phyloP scores from a whole-genome alignment of 441 rosid genomes.

The Croton setiger region DNA sequence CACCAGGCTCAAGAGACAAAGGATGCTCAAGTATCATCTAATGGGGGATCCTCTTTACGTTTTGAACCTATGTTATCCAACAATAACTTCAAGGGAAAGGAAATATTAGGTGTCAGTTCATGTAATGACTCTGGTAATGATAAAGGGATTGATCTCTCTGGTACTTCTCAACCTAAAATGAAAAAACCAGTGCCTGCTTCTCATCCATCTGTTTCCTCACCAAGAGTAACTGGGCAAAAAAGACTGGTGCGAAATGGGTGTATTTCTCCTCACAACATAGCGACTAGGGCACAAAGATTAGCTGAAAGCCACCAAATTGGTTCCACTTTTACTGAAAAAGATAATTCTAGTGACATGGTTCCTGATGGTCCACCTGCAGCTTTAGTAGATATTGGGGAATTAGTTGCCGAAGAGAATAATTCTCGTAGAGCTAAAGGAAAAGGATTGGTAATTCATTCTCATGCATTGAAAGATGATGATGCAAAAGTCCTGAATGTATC shows the following conservation, averaged over 20 bases:
- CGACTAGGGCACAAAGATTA: constrained; percentile 42
- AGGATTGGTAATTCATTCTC: constrained; percentile 32
- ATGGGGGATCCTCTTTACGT: constrained; percentile 24
- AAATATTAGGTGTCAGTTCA: constrained; percentile 35
- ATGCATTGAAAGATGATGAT: constrained; percentile 29
- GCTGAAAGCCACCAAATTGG: constrained; percentile 27
- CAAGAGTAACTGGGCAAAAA: constrained; percentile 42
- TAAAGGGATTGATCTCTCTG: constrained; percentile 22
- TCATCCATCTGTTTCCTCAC: constrained; percentile 25
- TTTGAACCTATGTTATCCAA: constrained; percentile 15
- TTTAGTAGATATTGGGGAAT: constrained; percentile 26
- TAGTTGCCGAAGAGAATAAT: constrained; percentile 43
- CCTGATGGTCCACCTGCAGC: constrained; percentile 21
- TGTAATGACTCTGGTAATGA: constrained; percentile 20
- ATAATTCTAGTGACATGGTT: constrained; percentile 26
- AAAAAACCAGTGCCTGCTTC: constrained; percentile 30
- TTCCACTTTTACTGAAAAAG: constrained; percentile 24
- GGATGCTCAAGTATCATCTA: constrained; percentile 29
- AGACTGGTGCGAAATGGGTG: constrained; percentile 83
- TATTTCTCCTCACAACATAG: constrained; percentile 71
- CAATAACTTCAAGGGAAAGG: constrained; percentile 42
- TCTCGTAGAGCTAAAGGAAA: constrained; percentile 48
- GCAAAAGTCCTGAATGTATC: constrained; percentile 14
- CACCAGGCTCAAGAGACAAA: constrained; percentile 24
- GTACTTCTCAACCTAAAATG: constrained; percentile 26